These are phyloP conservation scores for Pythium sp. DNA, from an alignment of 352 stramenopile genomes.

Conservation along the genomic window DNA sequence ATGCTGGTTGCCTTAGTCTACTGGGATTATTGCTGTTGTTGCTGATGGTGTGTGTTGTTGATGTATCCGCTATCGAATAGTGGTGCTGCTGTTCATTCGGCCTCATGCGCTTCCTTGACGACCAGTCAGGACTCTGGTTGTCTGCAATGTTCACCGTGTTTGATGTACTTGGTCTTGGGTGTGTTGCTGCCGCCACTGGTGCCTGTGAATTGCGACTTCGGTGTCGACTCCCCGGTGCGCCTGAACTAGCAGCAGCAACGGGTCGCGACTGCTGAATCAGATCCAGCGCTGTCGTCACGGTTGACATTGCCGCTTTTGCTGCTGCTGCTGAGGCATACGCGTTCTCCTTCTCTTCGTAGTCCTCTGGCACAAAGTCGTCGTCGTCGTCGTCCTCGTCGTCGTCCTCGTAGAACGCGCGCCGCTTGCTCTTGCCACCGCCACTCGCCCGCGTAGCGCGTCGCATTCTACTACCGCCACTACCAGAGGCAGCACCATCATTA, in stretches of 20 bases:
- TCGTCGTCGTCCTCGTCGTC: slow-evolving; percentile 45
- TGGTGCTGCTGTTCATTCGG: not conserved
- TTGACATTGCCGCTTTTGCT: slow-evolving; percentile 22
- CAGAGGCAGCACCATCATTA: not conserved
- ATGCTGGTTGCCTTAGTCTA: not conserved
- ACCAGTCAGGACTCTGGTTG: slow-evolving; percentile 5
- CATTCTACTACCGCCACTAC: not conserved
- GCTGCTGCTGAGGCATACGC: not conserved
- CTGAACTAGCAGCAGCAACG: not conserved
- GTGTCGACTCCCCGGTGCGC: slow-evolving; percentile 16
- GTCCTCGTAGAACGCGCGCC: slow-evolving; percentile 52
- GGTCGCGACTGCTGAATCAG: slow-evolving; percentile 33
- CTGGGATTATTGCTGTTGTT: not conserved
- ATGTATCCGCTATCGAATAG: not conserved
- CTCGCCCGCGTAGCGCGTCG: not conserved
- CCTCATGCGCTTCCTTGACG: slow-evolving; percentile 2
- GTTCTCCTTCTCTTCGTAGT: slow-evolving; percentile 1
- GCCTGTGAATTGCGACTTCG: slow-evolving; percentile 2
- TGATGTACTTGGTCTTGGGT: not conserved
- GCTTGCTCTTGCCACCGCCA: not conserved
- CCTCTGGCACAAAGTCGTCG: slow-evolving; percentile 13
- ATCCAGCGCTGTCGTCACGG: slow-evolving; percentile 31
- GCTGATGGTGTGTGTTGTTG: not conserved
- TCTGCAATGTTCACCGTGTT: not conserved
- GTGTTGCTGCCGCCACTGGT: not conserved